Evolutionary conservation across 371 early-diverging fungal species (phyloP), one percentile per base, ranked within the genome.

Genomic region (Apophysomyces trapeziformis): DNA sequence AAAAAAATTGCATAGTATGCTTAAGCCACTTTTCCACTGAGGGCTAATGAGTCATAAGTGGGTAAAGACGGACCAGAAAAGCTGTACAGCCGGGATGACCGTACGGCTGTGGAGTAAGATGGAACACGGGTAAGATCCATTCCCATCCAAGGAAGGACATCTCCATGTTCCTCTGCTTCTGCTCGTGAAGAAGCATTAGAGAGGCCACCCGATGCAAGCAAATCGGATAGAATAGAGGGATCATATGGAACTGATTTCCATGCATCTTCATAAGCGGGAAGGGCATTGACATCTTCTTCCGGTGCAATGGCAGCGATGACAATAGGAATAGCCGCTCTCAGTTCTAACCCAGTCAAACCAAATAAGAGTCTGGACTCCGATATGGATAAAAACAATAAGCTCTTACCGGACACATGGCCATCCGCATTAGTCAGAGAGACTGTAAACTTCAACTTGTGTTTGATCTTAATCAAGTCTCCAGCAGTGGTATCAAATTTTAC

Each of bases 81-180:
- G 58, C 74, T 74, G 62, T 74, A 70, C 16, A 74, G 61, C 9
- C 74, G 65, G 38, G 61, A 61, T 35, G 68, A 66, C 4, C 68
- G 67, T 8, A 68, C 41, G 5, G 75, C 75, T 0, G 75, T 70
- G 7, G 68, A 64, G 38, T 74, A 74, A 12, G 75, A 74, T 35
- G 75, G 75, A 6, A 74, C 75, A 7, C 75, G 63, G 7, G 71
- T 64, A 5, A 74, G 61, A 46, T 74, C 74, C 18, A 70, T 43
- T 21, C 70, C 68, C 90, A 61, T 91, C 66, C 70, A 70, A 85
- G 66, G 94, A 18, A 68, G 45, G 1, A 56, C 39, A 32, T 62
- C 62, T 44, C n/a, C 54, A 9, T 21, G 18, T 8, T 60, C 60
- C 2, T 43, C 41, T 18, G 12, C 38, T 6, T 36, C 26, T 18